Evolutionary conservation across 2,329 filamentous ascomycete genomes (phyloP), one percentile per base, ranked within the genome.

Genomic region (Penicillium freii): DNA sequence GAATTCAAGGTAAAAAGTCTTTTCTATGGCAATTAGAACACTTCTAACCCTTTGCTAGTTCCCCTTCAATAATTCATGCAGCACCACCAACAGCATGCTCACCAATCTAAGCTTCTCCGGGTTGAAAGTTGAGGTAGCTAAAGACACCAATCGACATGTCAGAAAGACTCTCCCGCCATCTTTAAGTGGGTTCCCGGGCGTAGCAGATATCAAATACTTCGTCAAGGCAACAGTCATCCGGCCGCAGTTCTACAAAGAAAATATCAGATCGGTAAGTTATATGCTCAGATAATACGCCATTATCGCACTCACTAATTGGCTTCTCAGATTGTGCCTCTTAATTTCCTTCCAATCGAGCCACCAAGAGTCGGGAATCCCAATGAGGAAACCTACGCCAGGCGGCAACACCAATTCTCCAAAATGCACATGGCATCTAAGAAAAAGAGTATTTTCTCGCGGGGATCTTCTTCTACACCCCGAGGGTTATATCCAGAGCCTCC

Each of bases 191-290:
- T 92, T 94, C 64, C 90, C 91, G 0, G 88, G 88, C 33, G 86
- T 92, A 73, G 93, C 92, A 23, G 92, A 96, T 75, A 92, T 97
- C 59, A 84, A 87, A 65, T 99, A 99, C 76, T 99, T 90, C 71
- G 83, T 97, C 71, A 99, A 99, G 73, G 91, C 89, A n/a, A 97
- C 94, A 0, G 87, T 97, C 6, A 90, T 92, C 68, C 82, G 92
- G n/a, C 91, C 92, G 0, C 87, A 89, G 15, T 82, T 97, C 58
- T 91, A 95, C 75, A 93, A 93, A 71, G 92, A 96, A 76, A 97
- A 97, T 68, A 89, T 91, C 73, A 82, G 92, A 65, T 70, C 72
- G 51, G 76, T 78, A 73, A 54, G 72, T 68, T 42, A 39, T 17
- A 36, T 42, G 52, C 15, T 19, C 21, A 5, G 21, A 38, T 47